These are phyloP conservation scores for Moesziomyces globuligerus DNA, from an alignment of 1,284 basidiomycete species.

Conservation along the genomic window DNA sequence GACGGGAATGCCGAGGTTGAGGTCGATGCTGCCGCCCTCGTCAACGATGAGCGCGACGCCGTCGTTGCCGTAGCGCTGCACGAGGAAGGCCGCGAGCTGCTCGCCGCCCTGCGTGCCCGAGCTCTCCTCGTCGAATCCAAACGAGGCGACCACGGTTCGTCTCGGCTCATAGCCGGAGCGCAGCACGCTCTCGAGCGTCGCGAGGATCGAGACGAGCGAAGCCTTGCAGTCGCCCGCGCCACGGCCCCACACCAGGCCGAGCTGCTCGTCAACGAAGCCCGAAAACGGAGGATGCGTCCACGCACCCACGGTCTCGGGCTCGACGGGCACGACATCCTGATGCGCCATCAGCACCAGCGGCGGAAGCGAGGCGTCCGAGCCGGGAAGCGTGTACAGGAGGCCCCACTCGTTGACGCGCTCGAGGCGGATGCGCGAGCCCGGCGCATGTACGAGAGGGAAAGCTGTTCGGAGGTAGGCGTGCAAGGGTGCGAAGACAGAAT, in stretches of 20 bases:
- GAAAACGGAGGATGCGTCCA: conserved; percentile 72
- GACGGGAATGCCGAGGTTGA: conserved; percentile 44
- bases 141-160: conserved; percentile 72
- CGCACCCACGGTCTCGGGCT: conserved; percentile 68
- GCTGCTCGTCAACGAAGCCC: conserved; percentile 69
- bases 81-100: conserved; percentile 40
- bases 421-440: conserved; percentile 24
- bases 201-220: conserved; percentile 69
- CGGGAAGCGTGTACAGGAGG: conserved; percentile 75
- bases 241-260: conserved; percentile 71
- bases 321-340: conserved; percentile 74
- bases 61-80: conserved; percentile 48
- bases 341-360: conserved; percentile 76
- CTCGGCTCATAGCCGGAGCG: conserved; percentile 68
- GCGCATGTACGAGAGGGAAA: conserved; percentile 34
- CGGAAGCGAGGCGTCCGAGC: conserved; percentile 73
- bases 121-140: conserved; percentile 77
- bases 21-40: conserved; percentile 53
- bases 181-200: conserved; percentile 70
- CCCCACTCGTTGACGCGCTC: conserved; percentile 74
- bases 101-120: conserved; percentile 59
- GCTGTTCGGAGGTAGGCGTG: conserved; percentile 41
- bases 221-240: conserved; percentile 67
- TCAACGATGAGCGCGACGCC: conserved; percentile 60
- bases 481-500: conserved; percentile 45